Percentiles rank a stretch among this genome's conserved stretches.
Conservation (phyloP, 208 protist species). For the Trypanosoma vivax region DNA sequence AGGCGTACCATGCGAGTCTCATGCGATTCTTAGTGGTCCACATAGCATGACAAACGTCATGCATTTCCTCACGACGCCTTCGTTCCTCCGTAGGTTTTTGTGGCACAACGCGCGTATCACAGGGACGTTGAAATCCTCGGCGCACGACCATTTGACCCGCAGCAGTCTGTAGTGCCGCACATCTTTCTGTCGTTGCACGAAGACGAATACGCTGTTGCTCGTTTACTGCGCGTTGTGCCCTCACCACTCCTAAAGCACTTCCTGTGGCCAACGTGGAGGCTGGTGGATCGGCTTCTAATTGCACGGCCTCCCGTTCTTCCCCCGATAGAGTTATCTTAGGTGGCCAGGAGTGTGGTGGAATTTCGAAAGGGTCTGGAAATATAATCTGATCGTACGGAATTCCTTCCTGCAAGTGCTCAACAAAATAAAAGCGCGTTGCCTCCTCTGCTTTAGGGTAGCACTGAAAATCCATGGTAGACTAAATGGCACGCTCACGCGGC, state of each 20-base stretch:
- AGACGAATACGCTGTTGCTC: slow-evolving; percentile 17
- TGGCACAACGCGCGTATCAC: not conserved
- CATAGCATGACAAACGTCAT: slow-evolving; percentile 15
- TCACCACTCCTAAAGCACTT: too few species aligned
- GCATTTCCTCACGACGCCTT: slow-evolving; percentile 15
- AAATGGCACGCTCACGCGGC: not conserved
- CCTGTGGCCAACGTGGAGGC: too few species aligned
- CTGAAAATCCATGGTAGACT: not conserved
- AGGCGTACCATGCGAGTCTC: not conserved
- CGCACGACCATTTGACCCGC: slow-evolving; percentile 17
- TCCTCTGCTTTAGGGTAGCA: not conserved
- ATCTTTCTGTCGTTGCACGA: not conserved
- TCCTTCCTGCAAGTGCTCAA: slow-evolving; percentile 16
- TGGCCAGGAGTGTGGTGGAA: slow-evolving; percentile 5
- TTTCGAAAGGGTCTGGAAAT: slow-evolving; percentile 24
- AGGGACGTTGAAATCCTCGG: not conserved
- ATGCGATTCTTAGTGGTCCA: slow-evolving; percentile 7
- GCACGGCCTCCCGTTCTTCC: too few species aligned
- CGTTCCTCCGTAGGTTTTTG: slow-evolving; percentile 2
- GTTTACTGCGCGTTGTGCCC: slow-evolving; percentile 9
- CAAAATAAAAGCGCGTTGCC: slow-evolving; percentile 6
- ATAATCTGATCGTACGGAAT: slow-evolving; percentile 3
- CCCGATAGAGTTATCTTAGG: too few species aligned
- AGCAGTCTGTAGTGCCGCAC: slow-evolving; percentile 10
- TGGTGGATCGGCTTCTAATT: too few species aligned